Base-by-base conservation (phyloP, 1,139 yeast species). In the Fermentozyma sake region DNA sequence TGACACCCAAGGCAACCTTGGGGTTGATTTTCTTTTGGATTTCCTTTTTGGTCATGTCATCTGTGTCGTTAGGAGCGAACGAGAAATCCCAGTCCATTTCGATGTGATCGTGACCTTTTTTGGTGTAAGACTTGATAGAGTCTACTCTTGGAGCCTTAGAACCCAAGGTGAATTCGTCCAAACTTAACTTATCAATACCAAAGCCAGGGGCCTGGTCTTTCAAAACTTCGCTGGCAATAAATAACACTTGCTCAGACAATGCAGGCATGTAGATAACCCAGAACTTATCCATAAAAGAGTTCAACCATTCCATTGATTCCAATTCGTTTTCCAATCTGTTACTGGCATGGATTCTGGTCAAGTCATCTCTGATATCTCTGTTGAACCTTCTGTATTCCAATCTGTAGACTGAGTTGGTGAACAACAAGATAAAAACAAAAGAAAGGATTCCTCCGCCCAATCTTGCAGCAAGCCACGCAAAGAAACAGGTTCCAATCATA, bases 251-350 rank as follows among this genome's bases (percentile, higher is more conserved):
- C 44, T 80, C 84, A n/a, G 86, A 78, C 31, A 83, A 61, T 1
- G 84, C 85, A 22, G 91, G 91, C 94, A 83, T 82, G 44, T 82
- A 82, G 38, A 82, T 80, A 32, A 80, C 83, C 94, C 94, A 83
- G 47, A 83, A 81, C 52, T 82, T 83, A 27, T 78, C 78, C 52
- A 82, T 55, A 44, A 83, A 81, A 14, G 79, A 72, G 46, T 83
- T 83, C 45, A 82, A 55, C 94, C 94, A 83, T 39, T 77, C 76
- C 76, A 82, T 80, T 7, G 86, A 76, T 56, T 83, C 94, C 35
- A 69, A 53, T 42, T 69, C 72, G 28, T 70, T 67, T 34, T 76
- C 83, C 38, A 83, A 58, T 24, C 76, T 61, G 46, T 79, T 82
- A 23, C 64, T 60, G 12, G 85, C 72, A 14, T 68, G 61, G 24